These are phyloP conservation scores for Dothidotthia symphoricarpi DNA, from an alignment of 2,329 filamentous ascomycete species.

Conservation along the genomic window DNA sequence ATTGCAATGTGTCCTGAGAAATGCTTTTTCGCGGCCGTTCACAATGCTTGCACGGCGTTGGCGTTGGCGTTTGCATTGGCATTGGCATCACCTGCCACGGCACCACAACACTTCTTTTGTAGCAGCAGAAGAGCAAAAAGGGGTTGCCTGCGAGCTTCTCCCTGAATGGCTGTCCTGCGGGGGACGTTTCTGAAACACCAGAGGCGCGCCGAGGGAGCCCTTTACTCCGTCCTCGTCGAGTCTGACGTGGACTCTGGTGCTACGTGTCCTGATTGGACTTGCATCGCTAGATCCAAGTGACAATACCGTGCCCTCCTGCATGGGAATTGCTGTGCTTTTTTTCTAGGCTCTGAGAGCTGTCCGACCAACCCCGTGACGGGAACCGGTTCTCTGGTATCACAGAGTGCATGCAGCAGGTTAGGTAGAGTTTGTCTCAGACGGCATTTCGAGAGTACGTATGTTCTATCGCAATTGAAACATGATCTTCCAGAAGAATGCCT, in stretches of 20 bases:
- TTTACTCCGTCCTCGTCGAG: constrained; percentile 14
- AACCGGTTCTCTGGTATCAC: constrained; percentile 2
- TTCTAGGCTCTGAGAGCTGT: no score
- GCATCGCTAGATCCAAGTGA: no score
- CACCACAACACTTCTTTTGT: constrained; percentile 11
- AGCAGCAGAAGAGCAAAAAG: constrained; percentile 9
- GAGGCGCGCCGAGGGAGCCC: constrained; percentile 28
- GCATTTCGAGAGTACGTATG: constrained; percentile 2
- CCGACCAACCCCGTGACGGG: background rate
- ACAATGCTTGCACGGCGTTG: no score
- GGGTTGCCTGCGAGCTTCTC: constrained; percentile 8
- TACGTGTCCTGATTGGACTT: constrained; percentile 10
- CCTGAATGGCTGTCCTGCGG: constrained; percentile 28
- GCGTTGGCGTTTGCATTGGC: no score
- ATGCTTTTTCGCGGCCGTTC: background rate
- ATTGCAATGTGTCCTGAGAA: background rate
- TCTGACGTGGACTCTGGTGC: constrained; percentile 33
- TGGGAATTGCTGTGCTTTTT: background rate
- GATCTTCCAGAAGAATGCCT: constrained; percentile 7
- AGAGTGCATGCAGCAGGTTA: background rate
- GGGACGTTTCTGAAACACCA: constrained; percentile 27
- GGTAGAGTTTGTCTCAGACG: background rate
- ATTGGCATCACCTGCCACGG: constrained; percentile 4
- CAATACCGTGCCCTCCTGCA: background rate
- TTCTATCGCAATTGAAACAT: constrained; percentile 14